Percentiles rank a stretch among this genome's conserved stretches.
Conservation (phyloP, 2,329 filamentous ascomycete species). For the Aspergillus caelatus region DNA sequence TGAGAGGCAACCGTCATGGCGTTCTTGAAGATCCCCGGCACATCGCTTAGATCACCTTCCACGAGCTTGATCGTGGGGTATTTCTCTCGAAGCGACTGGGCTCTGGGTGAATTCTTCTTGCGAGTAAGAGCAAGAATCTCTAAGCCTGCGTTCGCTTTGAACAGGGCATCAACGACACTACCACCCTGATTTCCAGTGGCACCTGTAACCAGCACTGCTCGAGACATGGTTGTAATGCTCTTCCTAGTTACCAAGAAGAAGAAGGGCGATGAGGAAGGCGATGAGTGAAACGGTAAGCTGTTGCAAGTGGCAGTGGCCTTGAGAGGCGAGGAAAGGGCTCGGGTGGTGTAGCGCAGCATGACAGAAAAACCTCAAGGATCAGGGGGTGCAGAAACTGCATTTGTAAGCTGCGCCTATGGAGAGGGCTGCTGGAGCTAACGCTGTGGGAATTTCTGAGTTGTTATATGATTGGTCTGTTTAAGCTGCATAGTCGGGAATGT, state of each 20-base stretch:
- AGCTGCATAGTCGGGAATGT: neutral
- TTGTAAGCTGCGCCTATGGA: neutral
- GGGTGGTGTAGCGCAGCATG: neutral
- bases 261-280: neutral
- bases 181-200: constrained; percentile 48
- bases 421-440: neutral
- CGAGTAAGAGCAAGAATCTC: constrained; percentile 65
- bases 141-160: constrained; percentile 35
- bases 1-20: constrained; percentile 39
- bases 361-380: neutral
- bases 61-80: constrained; percentile 57
- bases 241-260: neutral
- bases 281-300: neutral
- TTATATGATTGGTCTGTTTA: neutral
- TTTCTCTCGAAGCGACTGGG: constrained; percentile 51
- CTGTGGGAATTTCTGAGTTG: neutral
- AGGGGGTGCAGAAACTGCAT: neutral
- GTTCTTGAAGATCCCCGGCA: constrained; percentile 53
- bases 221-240: neutral
- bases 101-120: constrained; percentile 54
- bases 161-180: constrained; percentile 36
- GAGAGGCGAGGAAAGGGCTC: neutral
- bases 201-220: constrained; percentile 36
- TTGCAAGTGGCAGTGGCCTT: neutral
- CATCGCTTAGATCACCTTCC: constrained; percentile 60